A percentile compares a stretch with the other conserved stretches of the same genome.
Conservation (phyloP, 306 rosid genomes). For the Pterocarpus santalinus region DNA sequence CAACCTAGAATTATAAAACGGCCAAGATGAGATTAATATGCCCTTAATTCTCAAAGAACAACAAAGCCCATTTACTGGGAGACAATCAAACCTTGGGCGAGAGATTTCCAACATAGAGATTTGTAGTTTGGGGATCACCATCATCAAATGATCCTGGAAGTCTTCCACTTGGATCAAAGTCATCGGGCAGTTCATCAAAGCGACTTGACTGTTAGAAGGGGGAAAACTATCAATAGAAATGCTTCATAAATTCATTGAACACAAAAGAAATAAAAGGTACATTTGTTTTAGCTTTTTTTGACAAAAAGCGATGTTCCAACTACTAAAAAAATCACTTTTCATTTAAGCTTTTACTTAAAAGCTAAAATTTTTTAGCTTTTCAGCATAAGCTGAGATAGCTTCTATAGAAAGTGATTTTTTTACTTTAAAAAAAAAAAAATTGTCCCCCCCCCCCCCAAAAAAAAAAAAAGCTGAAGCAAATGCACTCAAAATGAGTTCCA, state of each 20-base stretch:
- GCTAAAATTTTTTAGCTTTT: too few species aligned
- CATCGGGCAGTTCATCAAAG: slow-evolving; percentile 97
- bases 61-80: slow-evolving; percentile 25
- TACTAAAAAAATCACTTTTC: too few species aligned
- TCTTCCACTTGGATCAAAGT: slow-evolving; percentile 96
- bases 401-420: too few species aligned
- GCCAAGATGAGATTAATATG: slow-evolving; percentile 41
- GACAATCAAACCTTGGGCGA: slow-evolving; percentile 79
- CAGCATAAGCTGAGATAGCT: too few species aligned
- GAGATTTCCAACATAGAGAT: slow-evolving; percentile 98
- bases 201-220: slow-evolving; percentile 74
- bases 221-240: slow-evolving; percentile 31
- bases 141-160: slow-evolving; percentile 99
- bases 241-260: slow-evolving; percentile 34
- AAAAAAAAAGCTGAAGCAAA: too few species aligned
- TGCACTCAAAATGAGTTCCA: neutral
- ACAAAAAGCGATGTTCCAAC: too few species aligned
- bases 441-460: too few species aligned
- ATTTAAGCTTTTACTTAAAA: too few species aligned
- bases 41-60: slow-evolving; percentile 30
- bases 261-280: neutral
- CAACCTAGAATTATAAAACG: slow-evolving; percentile 68
- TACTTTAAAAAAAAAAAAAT: too few species aligned
- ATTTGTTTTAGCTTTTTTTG: too few species aligned
- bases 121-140: slow-evolving; percentile 99